Conservation (phyloP, 208 protist genomes). For the Trypanosoma scelopori region DNA sequence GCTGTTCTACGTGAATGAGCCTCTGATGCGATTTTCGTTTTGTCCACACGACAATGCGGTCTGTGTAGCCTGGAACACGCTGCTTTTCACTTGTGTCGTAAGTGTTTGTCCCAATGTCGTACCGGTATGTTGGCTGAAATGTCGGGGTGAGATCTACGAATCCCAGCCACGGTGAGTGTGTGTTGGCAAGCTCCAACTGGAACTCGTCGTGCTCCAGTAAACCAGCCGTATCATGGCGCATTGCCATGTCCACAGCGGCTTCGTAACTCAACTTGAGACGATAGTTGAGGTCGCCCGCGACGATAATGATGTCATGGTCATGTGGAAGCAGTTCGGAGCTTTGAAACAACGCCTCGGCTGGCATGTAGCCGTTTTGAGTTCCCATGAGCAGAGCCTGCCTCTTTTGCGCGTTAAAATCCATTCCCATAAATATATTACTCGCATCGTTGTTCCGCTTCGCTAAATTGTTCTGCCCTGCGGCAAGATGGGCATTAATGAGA, state of each 20-base stretch:
- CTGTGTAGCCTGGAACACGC: conserved; percentile 88
- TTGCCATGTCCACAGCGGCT: conserved; percentile 46
- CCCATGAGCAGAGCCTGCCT: conserved; percentile 15
- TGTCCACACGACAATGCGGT: conserved; percentile 80
- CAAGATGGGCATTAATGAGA: conserved; percentile 92
- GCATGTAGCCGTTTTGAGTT: background rate
- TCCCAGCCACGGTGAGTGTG: conserved; percentile 75
- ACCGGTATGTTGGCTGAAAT: conserved; percentile 91
- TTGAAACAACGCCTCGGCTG: conserved; percentile 27
- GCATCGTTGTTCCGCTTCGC: conserved; percentile 91
- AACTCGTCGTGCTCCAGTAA: conserved; percentile 88
- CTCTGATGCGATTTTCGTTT: conserved; percentile 38
- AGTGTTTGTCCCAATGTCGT: conserved; percentile 80
- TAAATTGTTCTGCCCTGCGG: conserved; percentile 87
- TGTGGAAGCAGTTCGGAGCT: conserved; percentile 61
- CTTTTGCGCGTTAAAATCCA: conserved; percentile 81
- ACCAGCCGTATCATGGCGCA: conserved; percentile 27
- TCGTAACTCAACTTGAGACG: conserved; percentile 81
- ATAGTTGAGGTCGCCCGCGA: conserved; percentile 94
- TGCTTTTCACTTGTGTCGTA: conserved; percentile 94
- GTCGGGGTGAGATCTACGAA: conserved; percentile 71
- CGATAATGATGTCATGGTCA: conserved; percentile 87
- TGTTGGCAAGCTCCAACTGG: conserved; percentile 52
- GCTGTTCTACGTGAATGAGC: conserved; percentile 41
- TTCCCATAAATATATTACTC: conserved; percentile 76